These are phyloP conservation scores for Odontarrhena argentea DNA, from an alignment of 345 rosid genomes.

Conservation along the genomic window DNA sequence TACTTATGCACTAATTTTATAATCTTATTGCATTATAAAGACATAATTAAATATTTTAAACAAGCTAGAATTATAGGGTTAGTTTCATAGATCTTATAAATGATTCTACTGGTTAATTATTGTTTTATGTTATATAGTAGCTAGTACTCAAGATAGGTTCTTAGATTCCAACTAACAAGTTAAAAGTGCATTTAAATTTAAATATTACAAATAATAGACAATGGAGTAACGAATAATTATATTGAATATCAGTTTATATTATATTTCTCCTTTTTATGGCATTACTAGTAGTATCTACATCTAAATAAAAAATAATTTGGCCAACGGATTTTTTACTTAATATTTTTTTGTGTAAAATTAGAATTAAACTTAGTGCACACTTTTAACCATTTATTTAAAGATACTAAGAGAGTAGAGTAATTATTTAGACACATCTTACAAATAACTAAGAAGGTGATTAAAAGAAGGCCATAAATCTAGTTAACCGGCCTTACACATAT, in stretches of 20 bases:
- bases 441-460: too few relatives aligned
- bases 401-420: too few relatives aligned
- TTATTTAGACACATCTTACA: neutral
- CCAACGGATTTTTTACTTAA: too few relatives aligned
- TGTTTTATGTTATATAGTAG: too few relatives aligned
- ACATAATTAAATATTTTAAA: neutral
- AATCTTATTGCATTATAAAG: slow-evolving; percentile 1
- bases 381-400: too few relatives aligned
- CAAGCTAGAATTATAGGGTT: slow-evolving; percentile 35
- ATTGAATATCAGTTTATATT: too few relatives aligned
- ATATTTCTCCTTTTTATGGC: too few relatives aligned
- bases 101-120: slow-evolving; percentile 14
- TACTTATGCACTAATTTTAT: slow-evolving; percentile 26
- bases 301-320: too few relatives aligned
- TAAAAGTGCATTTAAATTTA: neutral
- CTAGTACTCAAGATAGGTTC: slow-evolving; percentile 11
- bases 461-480: neutral
- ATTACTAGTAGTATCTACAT: too few relatives aligned
- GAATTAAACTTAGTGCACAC: too few relatives aligned
- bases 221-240: slow-evolving; percentile 13
- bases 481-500: neutral
- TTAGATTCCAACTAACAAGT: slow-evolving; percentile 34
- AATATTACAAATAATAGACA: neutral
- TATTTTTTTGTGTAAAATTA: too few relatives aligned
- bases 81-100: slow-evolving; percentile 33